Evolutionary conservation across 768 basidiomycete genomes (phyloP), one percentile per base, ranked within the genome.

Genomic region (Asterophora lycoperdoides): DNA sequence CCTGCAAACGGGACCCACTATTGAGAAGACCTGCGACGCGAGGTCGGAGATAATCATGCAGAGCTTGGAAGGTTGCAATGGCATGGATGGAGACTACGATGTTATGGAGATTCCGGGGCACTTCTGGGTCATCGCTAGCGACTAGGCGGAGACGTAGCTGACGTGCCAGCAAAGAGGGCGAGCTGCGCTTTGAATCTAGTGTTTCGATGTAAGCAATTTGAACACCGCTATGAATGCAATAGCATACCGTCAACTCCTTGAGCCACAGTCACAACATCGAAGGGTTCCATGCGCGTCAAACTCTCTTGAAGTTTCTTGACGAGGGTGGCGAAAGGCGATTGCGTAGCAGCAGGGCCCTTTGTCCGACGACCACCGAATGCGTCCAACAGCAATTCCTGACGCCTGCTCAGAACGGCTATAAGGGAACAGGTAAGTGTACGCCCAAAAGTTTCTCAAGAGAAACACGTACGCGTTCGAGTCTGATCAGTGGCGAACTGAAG

Each of bases 61-160:
- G 77, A 1, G 95, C 93, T 64, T 96, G 93, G 78, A 98, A 93
- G 1, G 93, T 97, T 1, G 96, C 95, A 53, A 98, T 96, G 5
- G 94, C 95, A 62, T 98, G 95, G 52, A 98, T 98, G 6, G 94
- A 97, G 17, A 98, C 90, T 33, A 93, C 90, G 60, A 98, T 89
- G 56, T 91, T 93, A 60, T 87, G 87, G 29, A 90, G 71, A 61
- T 79, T 86, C 46, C 86, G 83, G 14, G 96, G 95, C 17, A 95
- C 79, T 56, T 93, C 93, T 0, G 88, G 81, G 29, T 89, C 90
- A 44, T 96, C 92, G 8, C 85, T 85, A 1, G 93, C 92, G n/a
- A 90, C 77, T 13, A 99, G 71, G 17, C 91, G 85, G 10, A 98
- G 80, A 8, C 93, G 86, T 38, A 99, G 71, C 58, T 95, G 93